These are phyloP conservation scores for Mycena indigotica DNA, from an alignment of 768 basidiomycete species.

Conservation along the genomic window DNA sequence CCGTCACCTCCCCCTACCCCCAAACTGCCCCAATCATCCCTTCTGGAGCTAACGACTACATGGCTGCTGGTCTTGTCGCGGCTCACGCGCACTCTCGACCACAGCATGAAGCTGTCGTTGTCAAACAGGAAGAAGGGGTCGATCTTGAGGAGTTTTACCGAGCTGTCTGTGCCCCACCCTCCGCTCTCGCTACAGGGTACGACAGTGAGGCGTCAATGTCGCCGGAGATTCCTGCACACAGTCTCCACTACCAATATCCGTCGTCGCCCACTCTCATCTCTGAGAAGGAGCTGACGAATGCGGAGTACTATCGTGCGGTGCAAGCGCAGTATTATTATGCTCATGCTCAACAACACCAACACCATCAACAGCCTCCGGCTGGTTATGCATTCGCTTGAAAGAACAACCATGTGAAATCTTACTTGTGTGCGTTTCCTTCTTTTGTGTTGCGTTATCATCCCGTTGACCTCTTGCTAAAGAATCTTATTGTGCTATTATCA, in stretches of 20 bases:
- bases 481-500: not conserved
- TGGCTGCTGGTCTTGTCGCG: not conserved
- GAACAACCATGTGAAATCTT: not conserved
- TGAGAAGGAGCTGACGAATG: not conserved
- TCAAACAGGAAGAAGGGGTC: not conserved
- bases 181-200: not conserved
- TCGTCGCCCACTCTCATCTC: not conserved
- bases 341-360: not conserved
- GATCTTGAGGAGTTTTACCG: conserved; percentile 1
- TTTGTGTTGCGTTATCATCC: not conserved
- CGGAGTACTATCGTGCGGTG: not conserved
- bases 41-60: not conserved
- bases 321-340: not conserved
- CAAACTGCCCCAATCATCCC: not conserved
- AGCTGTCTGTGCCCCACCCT: not conserved
- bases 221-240: not conserved
- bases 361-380: too few species aligned
- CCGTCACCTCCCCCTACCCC: not conserved
- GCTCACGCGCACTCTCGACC: too few species aligned
- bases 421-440: not conserved
- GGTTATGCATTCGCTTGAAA: not conserved
- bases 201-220: not conserved
- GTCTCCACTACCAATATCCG: not conserved
- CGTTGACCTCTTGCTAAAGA: not conserved
- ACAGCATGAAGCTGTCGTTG: not conserved